These are phyloP conservation scores for Cerioporus squamosus DNA, from an alignment of 1,284 basidiomycete genomes.

Conservation along the genomic window DNA sequence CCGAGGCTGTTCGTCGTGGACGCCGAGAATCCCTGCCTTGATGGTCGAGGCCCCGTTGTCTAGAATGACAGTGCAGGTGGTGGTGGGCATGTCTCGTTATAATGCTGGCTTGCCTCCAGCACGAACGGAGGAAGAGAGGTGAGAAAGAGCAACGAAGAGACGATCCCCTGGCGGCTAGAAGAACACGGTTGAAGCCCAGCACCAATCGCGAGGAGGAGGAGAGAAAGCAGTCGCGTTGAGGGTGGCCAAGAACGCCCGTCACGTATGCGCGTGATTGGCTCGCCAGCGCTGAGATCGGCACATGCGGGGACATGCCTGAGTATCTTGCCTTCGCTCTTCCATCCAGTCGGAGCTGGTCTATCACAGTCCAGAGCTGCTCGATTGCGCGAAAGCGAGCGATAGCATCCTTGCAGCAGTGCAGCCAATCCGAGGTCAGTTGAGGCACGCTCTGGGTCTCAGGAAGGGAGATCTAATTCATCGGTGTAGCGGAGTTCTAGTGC, in stretches of 20 bases:
- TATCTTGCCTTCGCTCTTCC: too few species aligned
- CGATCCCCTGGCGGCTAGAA: slow-evolving; percentile 1
- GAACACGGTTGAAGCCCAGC: slow-evolving; percentile 8
- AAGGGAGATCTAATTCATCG: slow-evolving; percentile 8
- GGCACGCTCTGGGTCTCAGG: background rate
- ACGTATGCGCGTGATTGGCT: background rate
- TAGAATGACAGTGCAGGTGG: slow-evolving; percentile 64
- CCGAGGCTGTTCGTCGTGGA: slow-evolving; percentile 39
- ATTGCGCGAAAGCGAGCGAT: background rate
- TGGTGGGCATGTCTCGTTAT: slow-evolving; percentile 40
- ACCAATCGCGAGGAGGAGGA: slow-evolving; percentile 8
- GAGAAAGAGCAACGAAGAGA: background rate
- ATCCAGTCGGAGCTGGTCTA: too few species aligned
- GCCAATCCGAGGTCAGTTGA: background rate
- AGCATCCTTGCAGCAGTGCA: background rate
- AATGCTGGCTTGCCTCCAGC: background rate
- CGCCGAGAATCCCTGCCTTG: slow-evolving; percentile 65
- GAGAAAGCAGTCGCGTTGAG: background rate
- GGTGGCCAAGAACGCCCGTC: background rate
- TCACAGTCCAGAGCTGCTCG: too few species aligned
- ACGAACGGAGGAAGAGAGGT: background rate
- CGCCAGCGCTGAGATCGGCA: background rate
- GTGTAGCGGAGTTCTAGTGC: background rate
- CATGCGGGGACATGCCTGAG: too few species aligned
- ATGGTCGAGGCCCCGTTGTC: slow-evolving; percentile 88